phyloP scores from a whole-genome alignment of 176 grass and related monocot species.

The Themeda triandra region DNA sequence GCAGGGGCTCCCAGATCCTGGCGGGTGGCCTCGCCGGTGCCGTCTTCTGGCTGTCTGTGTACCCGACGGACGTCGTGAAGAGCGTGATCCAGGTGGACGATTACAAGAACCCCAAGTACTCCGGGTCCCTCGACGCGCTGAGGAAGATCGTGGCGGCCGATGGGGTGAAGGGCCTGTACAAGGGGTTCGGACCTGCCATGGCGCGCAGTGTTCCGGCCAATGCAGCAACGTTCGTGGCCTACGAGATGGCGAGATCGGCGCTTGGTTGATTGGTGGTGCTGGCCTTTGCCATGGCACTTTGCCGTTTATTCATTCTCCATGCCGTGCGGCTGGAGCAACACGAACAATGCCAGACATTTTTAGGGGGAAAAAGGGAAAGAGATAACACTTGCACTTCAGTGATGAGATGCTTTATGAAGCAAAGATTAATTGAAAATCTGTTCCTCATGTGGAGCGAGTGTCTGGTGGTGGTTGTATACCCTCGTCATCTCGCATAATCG shows the following conservation, averaged over 20 bases:
- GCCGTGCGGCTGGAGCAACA: not conserved
- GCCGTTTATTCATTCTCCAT: slow-evolving; percentile 4
- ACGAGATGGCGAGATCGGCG: slow-evolving; percentile 65
- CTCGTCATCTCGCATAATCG: not conserved
- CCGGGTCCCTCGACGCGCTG: slow-evolving; percentile 60
- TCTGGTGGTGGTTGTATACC: not conserved
- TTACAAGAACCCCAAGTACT: slow-evolving; percentile 82
- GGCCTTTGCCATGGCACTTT: not conserved
- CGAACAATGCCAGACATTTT: not conserved
- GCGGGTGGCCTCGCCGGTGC: slow-evolving; percentile 78
- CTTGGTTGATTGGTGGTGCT: slow-evolving; percentile 42
- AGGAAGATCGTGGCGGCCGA: slow-evolving; percentile 76
- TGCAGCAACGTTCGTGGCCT: slow-evolving; percentile 76
- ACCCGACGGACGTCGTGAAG: slow-evolving; percentile 85
- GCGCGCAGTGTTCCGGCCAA: slow-evolving; percentile 78
- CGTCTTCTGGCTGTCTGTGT: slow-evolving; percentile 61
- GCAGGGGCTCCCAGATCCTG: slow-evolving; percentile 61
- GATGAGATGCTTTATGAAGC: slow-evolving; percentile 20
- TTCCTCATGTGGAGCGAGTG: not conserved
- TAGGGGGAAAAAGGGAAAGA: not conserved
- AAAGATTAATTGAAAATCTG: not conserved
- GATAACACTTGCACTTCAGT: not conserved
- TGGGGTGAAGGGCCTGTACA: slow-evolving; percentile 83
- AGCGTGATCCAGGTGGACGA: slow-evolving; percentile 95
- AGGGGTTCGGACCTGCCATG: slow-evolving; percentile 91